A percentile compares a stretch with the other conserved stretches of the same genome.
Evolutionary conservation across 1,139 yeast species (phyloP).

Genomic region (Wickerhamiella pararugosa): DNA sequence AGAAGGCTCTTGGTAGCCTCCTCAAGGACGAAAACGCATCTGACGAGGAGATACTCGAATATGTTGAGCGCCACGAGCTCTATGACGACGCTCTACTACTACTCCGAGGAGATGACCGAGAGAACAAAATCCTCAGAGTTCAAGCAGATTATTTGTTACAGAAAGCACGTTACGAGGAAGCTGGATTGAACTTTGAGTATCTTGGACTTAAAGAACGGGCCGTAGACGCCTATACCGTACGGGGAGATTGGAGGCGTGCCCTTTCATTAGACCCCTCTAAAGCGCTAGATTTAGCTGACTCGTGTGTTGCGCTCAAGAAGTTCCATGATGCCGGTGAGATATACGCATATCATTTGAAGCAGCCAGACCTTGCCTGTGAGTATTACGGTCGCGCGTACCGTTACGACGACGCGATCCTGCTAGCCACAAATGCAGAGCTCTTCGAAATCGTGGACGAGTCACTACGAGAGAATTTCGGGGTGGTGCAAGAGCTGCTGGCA

Average conservation of each 20-base stretch:
- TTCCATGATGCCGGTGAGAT: conserved; percentile 79
- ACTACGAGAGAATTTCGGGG: conserved; percentile 75
- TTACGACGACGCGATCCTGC: conserved; percentile 61
- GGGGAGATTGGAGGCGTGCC: conserved; percentile 79
- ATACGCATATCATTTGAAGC: conserved; percentile 43
- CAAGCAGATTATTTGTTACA: conserved; percentile 52
- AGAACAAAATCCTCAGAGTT: conserved; percentile 37
- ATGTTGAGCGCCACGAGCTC: conserved; percentile 57
- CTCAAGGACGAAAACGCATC: conserved; percentile 34
- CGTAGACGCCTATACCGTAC: conserved; percentile 48
- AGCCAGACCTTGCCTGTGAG: conserved; percentile 47
- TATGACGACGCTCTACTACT: conserved; percentile 54
- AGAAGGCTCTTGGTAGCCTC: conserved; percentile 55
- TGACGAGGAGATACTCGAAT: conserved; percentile 50
- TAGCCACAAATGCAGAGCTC: conserved; percentile 22
- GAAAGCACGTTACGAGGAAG: conserved; percentile 39
- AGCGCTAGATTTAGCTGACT: conserved; percentile 44
- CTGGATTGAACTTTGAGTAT: conserved; percentile 67
- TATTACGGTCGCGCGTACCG: conserved; percentile 61
- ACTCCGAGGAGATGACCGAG: conserved; percentile 40
- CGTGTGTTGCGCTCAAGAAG: conserved; percentile 53
- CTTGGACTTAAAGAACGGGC: conserved; percentile 46
- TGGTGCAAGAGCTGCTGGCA: conserved; percentile 72
- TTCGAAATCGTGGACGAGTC: conserved; percentile 56
- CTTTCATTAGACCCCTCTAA: conserved; percentile 37